Evolutionary conservation across 129 eudicot genomes (phyloP), one percentile per base, ranked within the genome.

Genomic region (Chrysanthemum lavandulifolium): DNA sequence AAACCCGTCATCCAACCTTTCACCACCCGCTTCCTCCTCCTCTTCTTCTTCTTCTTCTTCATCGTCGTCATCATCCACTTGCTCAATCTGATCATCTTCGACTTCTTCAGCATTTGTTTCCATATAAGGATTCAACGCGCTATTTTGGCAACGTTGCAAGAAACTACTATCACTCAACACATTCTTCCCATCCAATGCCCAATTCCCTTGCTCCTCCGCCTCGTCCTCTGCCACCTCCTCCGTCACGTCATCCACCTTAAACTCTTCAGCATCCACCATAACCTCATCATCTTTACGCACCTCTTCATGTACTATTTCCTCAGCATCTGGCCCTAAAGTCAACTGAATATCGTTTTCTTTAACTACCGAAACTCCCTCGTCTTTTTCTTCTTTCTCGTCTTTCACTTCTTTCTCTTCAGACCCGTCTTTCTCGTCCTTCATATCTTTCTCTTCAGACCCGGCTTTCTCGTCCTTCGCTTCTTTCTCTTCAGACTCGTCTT

Each of bases 111-210:
- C 62, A 65, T 78, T 80, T 33, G 15, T 65, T 40, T 80, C 92
- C 68, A 78, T 88, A 72, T 13, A 55, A 40, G 47, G 45, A 74
- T 78, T 81, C 67, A 78, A 79, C 49, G 40, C 82, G 68, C 73
- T 76, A 71, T 43, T 62, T 56, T 78, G 80, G 79, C 98, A 93
- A 43, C 80, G 86, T 84, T 86, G 89, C 84, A 93, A 73, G 60
- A 76, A 76, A 74, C 72, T 87, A 47, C 72, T 86, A 47, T 83
- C 82, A 15, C 82, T 78, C 2, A 53, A 19, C 9, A 49, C 45
- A 8, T 81, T 80, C 71, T 82, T 76, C 53, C 81, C 92, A 76
- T 74, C 60, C 53, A 68, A 71, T 68, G n/a, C 72, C 92, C 88
- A 83, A 27, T 61, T 55, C 52, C 62, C 77, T 25, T 75, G 83